Evolutionary conservation across 164 flowering plant species (phyloP).

Genomic region (Buxus sempervirens): DNA sequence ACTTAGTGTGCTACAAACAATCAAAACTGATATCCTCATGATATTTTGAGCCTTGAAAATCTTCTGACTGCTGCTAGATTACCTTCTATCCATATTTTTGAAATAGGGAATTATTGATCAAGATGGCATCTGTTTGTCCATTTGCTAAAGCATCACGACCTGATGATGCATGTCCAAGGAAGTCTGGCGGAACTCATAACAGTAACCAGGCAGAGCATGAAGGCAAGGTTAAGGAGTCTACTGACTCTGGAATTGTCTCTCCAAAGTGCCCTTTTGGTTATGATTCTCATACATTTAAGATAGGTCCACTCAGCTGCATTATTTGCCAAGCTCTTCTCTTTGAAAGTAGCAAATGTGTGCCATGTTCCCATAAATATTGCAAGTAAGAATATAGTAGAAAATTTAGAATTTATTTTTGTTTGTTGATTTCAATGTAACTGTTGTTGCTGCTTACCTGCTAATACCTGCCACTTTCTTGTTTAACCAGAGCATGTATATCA

Average conservation of each 20-base stretch:
- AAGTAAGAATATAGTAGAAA: constrained; percentile 45
- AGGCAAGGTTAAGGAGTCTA: constrained; percentile 30
- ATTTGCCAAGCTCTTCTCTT: constrained; percentile 93
- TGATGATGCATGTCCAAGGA: constrained; percentile 40
- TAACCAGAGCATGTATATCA: constrained; percentile 69
- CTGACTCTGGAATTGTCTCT: constrained; percentile 29
- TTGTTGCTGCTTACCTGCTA: not conserved
- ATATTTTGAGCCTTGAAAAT: no score
- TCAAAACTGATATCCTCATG: no score
- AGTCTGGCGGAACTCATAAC: constrained; percentile 23
- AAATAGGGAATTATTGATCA: constrained; percentile 13
- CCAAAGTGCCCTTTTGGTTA: constrained; percentile 90
- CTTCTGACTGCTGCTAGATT: no score
- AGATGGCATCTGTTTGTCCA: constrained; percentile 76
- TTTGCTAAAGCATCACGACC: constrained; percentile 57
- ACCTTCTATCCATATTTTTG: not conserved
- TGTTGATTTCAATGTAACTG: not conserved
- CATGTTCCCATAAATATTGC: constrained; percentile 92
- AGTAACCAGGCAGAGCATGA: constrained; percentile 24
- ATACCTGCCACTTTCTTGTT: not conserved
- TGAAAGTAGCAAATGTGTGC: constrained; percentile 70
- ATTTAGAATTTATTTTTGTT: not conserved
- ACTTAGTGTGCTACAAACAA: no score
- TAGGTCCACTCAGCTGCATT: constrained; percentile 92
- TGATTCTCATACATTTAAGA: constrained; percentile 77